Evolutionary conservation across 2,329 filamentous ascomycete genomes (phyloP).

Genomic region (Diaporthe velutina): DNA sequence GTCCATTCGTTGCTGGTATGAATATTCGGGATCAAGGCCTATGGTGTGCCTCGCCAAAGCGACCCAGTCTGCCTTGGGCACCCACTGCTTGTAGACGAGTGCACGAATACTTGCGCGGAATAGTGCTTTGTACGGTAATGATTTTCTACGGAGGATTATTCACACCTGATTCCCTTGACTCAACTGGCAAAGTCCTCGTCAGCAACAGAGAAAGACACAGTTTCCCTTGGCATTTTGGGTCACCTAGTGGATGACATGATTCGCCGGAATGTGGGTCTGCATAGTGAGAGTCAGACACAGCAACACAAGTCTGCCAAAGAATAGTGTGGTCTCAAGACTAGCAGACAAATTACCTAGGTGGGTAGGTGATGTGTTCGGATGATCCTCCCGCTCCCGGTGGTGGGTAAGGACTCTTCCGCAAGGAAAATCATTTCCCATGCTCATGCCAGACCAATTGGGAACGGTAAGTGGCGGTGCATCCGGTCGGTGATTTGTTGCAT

Average conservation of each 20-base stretch:
- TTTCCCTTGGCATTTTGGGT: neutral
- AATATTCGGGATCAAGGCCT: neutral
- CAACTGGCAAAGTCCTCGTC: neutral
- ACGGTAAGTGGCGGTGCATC: conserved; percentile 6
- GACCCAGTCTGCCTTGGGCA: conserved; percentile 1
- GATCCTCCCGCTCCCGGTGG: conserved; percentile 14
- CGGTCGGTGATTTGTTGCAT: conserved; percentile 1
- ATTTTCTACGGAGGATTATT: conserved; percentile 12
- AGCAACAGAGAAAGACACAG: neutral
- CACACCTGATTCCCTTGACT: conserved; percentile 13
- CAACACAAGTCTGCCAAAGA: neutral
- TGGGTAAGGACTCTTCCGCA: conserved; percentile 2
- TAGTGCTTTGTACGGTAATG: neutral
- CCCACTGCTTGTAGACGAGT: neutral
- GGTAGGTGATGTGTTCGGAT: conserved; percentile 6
- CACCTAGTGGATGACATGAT: neutral
- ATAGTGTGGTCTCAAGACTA: neutral
- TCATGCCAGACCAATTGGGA: neutral
- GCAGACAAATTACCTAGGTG: neutral
- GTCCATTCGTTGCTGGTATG: neutral
- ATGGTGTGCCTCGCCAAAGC: neutral
- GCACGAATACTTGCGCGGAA: conserved; percentile 5
- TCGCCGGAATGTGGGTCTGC: conserved; percentile 6
- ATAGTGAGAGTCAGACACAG: neutral
- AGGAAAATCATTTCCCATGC: neutral